Evolutionary conservation across 1,284 basidiomycete genomes (phyloP), one percentile per base, ranked within the genome.

Genomic region (Puccinia triticina): DNA sequence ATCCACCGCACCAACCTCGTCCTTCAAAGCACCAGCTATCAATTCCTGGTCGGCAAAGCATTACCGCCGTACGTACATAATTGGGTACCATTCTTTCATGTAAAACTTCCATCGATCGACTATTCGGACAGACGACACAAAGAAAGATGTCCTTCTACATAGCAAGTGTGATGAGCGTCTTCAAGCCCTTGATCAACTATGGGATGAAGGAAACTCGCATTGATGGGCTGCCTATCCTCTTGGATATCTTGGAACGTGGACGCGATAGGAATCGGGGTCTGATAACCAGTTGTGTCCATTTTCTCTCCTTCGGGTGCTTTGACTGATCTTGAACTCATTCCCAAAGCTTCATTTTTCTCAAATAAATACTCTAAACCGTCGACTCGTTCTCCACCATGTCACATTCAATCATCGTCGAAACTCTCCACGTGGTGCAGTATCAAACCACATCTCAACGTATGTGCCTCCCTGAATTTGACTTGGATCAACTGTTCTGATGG

Each of bases 71-170:
- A 43, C 12, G n/a, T n/a, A n/a, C n/a, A n/a, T n/a, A n/a, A 43
- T 43, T 43, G 40, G 40, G 40, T 12, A 7, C 12, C 12, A 4
- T 43, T 43, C 4, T 4, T 43, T 43, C 12, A 43, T 43, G 12
- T 12, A 7, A 43, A 43, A 7, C 40, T 43, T 43, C 40, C 12
- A 43, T 43, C 40, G 40, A 43, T 43, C 40, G 40, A 43, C 4
- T n/a, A 43, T 43, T 43, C 40, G 16, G 18, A 50, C 48, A 40
- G 34, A 40, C 18, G 7, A 18, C 12, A 12, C n/a, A n/a, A n/a
- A n/a, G n/a, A n/a, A n/a, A n/a, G 29, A 81, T 81, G 78, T 81
- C 78, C 23, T 2, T 74, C 14, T 81, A 81, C 46, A 81, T 81
- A 29, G 78, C 78, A 23, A 64, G 69, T 53, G 78, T 81, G 3